These are phyloP conservation scores for Mycena crocata DNA, from an alignment of 768 basidiomycete genomes.

Conservation along the genomic window DNA sequence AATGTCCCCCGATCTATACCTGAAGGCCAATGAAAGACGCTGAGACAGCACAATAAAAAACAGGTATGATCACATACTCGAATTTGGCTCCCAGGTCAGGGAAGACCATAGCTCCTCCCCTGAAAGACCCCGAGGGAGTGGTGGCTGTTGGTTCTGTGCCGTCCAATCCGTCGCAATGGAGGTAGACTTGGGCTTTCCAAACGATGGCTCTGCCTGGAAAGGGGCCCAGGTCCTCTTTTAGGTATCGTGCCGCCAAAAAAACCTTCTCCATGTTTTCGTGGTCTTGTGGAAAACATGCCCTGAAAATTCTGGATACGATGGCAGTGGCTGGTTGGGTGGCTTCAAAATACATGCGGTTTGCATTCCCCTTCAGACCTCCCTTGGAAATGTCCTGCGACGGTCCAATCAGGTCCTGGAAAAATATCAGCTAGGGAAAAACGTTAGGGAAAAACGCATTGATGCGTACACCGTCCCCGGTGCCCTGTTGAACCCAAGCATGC, in stretches of 20 bases:
- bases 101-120: slow-evolving; percentile 33
- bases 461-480: slow-evolving; percentile 17
- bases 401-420: background rate
- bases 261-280: slow-evolving; percentile 21
- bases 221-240: slow-evolving; percentile 32
- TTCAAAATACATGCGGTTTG: slow-evolving; percentile 21
- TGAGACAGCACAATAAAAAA: background rate
- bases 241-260: slow-evolving; percentile 26
- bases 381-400: background rate
- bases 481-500: slow-evolving; percentile 30
- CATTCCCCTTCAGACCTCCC: background rate
- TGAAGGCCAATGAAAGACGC: background rate
- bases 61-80: slow-evolving; percentile 18
- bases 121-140: slow-evolving; percentile 29
- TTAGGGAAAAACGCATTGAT: background rate
- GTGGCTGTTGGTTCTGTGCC: slow-evolving; percentile 32
- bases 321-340: background rate
- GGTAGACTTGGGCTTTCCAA: slow-evolving; percentile 34
- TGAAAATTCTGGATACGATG: background rate
- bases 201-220: slow-evolving; percentile 34
- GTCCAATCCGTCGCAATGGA: slow-evolving; percentile 34
- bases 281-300: slow-evolving; percentile 21
- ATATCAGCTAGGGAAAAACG: background rate
- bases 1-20: slow-evolving; percentile 32
- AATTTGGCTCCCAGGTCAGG: slow-evolving; percentile 33